Conservation (phyloP, 179 eudicot species). For the Sideroxylon spinosum region DNA sequence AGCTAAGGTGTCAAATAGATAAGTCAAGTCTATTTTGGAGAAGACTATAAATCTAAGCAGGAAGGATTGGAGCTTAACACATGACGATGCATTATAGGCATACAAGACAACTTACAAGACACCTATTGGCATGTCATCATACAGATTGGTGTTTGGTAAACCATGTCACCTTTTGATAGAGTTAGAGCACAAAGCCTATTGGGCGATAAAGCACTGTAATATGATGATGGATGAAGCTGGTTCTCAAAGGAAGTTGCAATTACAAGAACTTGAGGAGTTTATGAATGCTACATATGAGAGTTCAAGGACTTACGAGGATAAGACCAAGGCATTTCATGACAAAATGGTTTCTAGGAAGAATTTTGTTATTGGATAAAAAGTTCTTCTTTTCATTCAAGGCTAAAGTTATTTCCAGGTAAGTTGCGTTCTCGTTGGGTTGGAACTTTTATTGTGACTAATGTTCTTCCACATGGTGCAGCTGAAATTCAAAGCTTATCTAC, state of each 20-base stretch:
- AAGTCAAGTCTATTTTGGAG: neutral
- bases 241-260: neutral
- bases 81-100: neutral
- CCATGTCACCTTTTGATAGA: neutral
- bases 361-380: neutral
- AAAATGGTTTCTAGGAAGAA: neutral
- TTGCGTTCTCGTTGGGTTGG: conserved; percentile 8
- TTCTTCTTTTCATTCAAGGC: neutral
- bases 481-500: neutral
- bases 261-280: neutral
- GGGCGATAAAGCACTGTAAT: neutral
- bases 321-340: neutral
- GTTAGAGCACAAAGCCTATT: neutral
- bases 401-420: neutral
- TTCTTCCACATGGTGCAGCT: neutral
- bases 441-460: neutral
- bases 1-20: neutral
- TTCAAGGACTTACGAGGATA: neutral
- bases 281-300: neutral
- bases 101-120: no score
- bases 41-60: neutral
- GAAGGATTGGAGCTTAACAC: neutral
- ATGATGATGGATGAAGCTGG: neutral
- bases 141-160: neutral
- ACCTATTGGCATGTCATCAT: neutral